Evolutionary conservation across 1,284 basidiomycete genomes (phyloP).

Genomic region (Inonotus hispidus): DNA sequence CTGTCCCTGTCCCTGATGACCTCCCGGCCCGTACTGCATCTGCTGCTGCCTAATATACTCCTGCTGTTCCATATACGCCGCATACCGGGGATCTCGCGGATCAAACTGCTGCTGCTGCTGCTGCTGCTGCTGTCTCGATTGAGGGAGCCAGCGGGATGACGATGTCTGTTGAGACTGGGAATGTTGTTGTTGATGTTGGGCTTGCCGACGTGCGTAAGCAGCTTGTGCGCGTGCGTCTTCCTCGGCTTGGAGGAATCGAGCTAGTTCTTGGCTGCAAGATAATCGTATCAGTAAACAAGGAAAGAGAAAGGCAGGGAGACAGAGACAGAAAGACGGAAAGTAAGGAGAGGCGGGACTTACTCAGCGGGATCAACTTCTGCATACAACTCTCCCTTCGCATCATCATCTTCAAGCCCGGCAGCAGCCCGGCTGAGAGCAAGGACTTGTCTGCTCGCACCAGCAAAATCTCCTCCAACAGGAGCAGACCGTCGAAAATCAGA

Average conservation of each 20-base stretch:
- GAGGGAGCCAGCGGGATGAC: neutral
- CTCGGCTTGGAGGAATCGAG: slow-evolving; percentile 66
- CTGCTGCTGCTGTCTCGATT: neutral
- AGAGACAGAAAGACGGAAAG: too few relatives aligned
- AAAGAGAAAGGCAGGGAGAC: slow-evolving; percentile 1
- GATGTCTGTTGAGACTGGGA: neutral
- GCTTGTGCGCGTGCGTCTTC: slow-evolving; percentile 53
- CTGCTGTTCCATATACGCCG: slow-evolving; percentile 8
- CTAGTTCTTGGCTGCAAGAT: slow-evolving; percentile 49
- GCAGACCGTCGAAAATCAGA: slow-evolving; percentile 54
- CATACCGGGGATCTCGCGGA: slow-evolving; percentile 7
- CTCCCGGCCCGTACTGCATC: neutral
- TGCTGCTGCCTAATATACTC: slow-evolving; percentile 7
- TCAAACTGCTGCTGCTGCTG: neutral
- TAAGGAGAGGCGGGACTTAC: slow-evolving; percentile 31
- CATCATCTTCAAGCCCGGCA: slow-evolving; percentile 16
- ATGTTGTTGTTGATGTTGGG: slow-evolving; percentile 8
- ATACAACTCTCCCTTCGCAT: slow-evolving; percentile 17
- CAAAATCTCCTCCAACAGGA: slow-evolving; percentile 75
- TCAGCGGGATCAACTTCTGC: slow-evolving; percentile 46
- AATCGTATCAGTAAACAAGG: neutral
- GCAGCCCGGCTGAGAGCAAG: neutral
- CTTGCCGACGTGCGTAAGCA: slow-evolving; percentile 34
- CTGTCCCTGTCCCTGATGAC: neutral
- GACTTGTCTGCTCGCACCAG: slow-evolving; percentile 52